phyloP scores from a whole-genome alignment of 148 eudicot species.

The Rhododendron ovatum region DNA sequence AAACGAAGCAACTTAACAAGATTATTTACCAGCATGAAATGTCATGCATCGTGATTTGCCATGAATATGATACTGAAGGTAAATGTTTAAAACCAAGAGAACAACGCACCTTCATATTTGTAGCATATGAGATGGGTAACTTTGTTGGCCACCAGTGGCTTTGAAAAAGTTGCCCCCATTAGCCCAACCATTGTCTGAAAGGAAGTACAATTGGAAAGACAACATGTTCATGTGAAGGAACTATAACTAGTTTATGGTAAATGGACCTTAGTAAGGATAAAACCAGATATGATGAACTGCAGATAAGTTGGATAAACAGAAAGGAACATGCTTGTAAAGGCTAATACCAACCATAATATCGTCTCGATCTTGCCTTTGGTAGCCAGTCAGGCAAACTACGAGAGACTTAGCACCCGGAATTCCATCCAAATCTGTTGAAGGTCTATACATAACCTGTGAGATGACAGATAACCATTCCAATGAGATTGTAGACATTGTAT shows the following conservation, averaged over 20 bases:
- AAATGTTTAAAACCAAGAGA: neutral
- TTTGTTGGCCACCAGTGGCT: conserved; percentile 68
- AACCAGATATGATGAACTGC: neutral
- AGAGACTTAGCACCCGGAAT: conserved; percentile 73
- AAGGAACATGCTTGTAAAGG: neutral
- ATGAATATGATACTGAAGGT: neutral
- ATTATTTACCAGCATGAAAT: neutral
- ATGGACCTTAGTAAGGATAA: neutral
- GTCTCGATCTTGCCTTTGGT: conserved; percentile 63
- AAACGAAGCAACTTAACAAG: neutral
- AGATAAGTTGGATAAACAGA: neutral
- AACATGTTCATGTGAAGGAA: neutral
- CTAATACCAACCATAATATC: conserved; percentile 68
- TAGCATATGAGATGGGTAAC: conserved; percentile 96
- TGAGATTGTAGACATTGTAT: neutral
- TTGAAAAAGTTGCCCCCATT: conserved; percentile 85
- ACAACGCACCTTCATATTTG: conserved; percentile 63
- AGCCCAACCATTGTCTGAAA: conserved; percentile 60
- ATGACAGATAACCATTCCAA: neutral
- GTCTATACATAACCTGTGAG: conserved; percentile 72
- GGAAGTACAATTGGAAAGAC: conserved; percentile 9
- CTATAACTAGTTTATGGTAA: too few relatives aligned
- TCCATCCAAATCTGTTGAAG: conserved; percentile 61
- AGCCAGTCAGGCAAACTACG: conserved; percentile 84
- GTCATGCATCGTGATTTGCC: neutral